Evolutionary conservation across 139 green algal species (phyloP), one percentile per base, ranked within the genome.

Genomic region (Desmodesmus armatus): DNA sequence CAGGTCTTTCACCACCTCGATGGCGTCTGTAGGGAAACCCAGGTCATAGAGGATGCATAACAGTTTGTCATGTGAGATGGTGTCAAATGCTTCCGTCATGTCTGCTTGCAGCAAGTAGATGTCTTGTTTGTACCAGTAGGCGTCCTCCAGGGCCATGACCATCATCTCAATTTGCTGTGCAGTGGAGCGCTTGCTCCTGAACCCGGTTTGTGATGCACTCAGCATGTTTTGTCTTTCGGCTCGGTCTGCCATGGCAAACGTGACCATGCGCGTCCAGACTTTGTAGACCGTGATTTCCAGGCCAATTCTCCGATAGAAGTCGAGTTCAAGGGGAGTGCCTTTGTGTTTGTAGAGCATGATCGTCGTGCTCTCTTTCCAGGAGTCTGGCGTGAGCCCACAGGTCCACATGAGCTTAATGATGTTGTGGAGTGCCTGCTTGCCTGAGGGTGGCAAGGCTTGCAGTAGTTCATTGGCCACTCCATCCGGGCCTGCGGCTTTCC

Each of bases 61-160:
- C 0, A 93, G 80, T 6, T 80, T 79, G 51, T 89, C 85, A 44
- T 93, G 90, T 17, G 86, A 41, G 9, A 89, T 85, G 1, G 83
- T 91, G 39, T 91, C 81, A 47, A 93, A 90, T 17, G 88, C 88
- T 40, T 76, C 78, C 6, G 75, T 86, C 63, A 90, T 86, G 70
- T 92, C 89, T 5, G 87, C 35, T 11, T 85, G 85, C 0, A 91
- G 65, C 1, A 76, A 11, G 40, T 87, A 89, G 0, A 91, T 41
- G 43, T 92, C 47, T 31, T 80, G 63, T 3, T 65, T 1, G 11
- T 3, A 44, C 2, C 81, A 27, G 5, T 62, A 60, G 0, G 85
- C 85, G 66, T 91, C 87, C 19, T 87, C 78, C 0, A 92, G 47
- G 5, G 83, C 82, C 21, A 81, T 78, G 0, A 86, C 5, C 7